Evolutionary conservation across 2,329 filamentous ascomycete genomes (phyloP).

Genomic region (Alternaria conjuncta): DNA sequence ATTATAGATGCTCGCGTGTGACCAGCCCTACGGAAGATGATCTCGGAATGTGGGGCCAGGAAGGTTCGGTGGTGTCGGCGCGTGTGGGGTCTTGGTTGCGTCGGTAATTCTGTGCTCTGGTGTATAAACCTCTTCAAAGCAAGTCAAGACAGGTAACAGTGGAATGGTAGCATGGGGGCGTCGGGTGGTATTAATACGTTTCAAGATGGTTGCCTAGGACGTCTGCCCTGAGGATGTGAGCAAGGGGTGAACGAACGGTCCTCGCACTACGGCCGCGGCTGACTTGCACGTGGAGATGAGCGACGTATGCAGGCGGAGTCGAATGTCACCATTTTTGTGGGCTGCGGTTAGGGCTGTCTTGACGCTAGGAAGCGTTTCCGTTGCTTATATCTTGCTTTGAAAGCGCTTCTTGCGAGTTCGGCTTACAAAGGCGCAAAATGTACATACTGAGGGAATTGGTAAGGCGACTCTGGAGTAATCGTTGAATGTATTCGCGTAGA

Average conservation of each 20-base stretch:
- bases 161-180: neutral
- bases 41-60: neutral
- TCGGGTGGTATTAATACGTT: neutral
- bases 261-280: neutral
- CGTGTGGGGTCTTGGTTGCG: constrained; percentile 5
- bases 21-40: neutral
- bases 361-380: neutral
- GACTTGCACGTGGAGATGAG: neutral
- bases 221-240: neutral
- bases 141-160: neutral
- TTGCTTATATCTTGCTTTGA: constrained; percentile 1
- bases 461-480: neutral
- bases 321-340: neutral
- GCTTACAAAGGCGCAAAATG: neutral
- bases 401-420: neutral
- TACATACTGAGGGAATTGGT: neutral
- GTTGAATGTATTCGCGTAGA: neutral
- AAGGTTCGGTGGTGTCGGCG: neutral
- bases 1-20: neutral
- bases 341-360: constrained; percentile 2
- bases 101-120: neutral
- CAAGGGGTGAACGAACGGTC: neutral
- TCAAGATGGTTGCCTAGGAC: neutral
- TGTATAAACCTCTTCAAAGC: neutral
- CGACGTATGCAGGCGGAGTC: neutral